Conservation (phyloP, 257 asterid genomes). For the Capsicum baccatum region DNA sequence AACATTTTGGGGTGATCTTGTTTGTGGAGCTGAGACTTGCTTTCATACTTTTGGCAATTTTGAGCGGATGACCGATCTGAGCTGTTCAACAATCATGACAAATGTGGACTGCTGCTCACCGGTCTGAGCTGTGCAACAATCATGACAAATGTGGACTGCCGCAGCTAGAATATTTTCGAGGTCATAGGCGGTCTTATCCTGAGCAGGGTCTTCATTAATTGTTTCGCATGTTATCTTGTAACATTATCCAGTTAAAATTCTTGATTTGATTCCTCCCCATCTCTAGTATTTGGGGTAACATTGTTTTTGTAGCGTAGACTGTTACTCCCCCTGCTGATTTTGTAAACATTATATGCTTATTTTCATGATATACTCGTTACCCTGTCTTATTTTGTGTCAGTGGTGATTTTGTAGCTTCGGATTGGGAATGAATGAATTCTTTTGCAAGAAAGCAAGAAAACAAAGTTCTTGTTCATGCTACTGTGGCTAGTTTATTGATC, state of each 20-base stretch:
- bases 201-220: background rate
- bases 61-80: background rate
- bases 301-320: background rate
- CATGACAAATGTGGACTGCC: background rate
- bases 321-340: slow-evolving; percentile 1
- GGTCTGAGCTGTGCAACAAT: background rate
- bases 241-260: background rate
- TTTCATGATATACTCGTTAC: background rate
- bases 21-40: slow-evolving; percentile 3
- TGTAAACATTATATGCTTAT: background rate
- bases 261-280: background rate
- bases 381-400: no score
- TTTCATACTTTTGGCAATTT: background rate
- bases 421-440: background rate
- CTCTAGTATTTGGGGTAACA: background rate
- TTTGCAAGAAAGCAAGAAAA: background rate
- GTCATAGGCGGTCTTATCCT: background rate
- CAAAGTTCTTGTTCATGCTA: background rate
- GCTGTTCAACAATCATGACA: background rate
- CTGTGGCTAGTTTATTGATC: background rate
- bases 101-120: background rate
- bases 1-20: background rate
- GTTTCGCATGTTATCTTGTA: background rate
- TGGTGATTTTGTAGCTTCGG: background rate
- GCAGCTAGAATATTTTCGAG: background rate